Conservation (phyloP, 805 yeast species). For the Candida vaughaniae region DNA sequence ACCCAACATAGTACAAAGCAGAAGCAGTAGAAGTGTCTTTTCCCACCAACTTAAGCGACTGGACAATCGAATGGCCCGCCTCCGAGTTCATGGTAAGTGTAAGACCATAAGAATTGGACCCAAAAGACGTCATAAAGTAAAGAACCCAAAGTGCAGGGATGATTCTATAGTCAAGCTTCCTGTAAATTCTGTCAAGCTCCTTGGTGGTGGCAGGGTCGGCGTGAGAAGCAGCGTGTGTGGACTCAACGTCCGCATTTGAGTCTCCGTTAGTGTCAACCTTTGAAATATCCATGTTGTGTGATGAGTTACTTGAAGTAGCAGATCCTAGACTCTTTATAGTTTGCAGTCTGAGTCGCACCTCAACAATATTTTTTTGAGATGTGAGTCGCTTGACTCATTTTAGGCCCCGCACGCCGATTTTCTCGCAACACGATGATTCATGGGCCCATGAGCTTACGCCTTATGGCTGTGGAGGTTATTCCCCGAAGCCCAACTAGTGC, state of each 20-base stretch:
- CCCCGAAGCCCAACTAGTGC: not conserved
- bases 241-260: not conserved
- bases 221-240: not conserved
- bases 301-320: not conserved
- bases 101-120: conserved; percentile 72
- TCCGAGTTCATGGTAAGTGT: conserved; percentile 75
- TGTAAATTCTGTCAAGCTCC: conserved; percentile 52
- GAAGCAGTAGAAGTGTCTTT: conserved; percentile 71
- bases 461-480: not conserved
- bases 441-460: not conserved
- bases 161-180: conserved; percentile 65
- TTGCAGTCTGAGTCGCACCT: not conserved
- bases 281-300: not conserved
- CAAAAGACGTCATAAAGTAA: conserved; percentile 78
- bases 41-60: conserved; percentile 48
- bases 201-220: conserved; percentile 13
- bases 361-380: too few relatives aligned
- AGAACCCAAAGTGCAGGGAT: conserved; percentile 82
- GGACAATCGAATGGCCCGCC: conserved; percentile 58
- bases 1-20: conserved; percentile 81
- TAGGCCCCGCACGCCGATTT: not conserved
- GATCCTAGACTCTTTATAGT: not conserved
- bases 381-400: conserved; percentile 10
- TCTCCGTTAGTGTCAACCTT: not conserved
- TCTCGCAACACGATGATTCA: not conserved